These are phyloP conservation scores for Juglanconis oblonga DNA, from an alignment of 2,329 filamentous ascomycete genomes.

Conservation along the genomic window DNA sequence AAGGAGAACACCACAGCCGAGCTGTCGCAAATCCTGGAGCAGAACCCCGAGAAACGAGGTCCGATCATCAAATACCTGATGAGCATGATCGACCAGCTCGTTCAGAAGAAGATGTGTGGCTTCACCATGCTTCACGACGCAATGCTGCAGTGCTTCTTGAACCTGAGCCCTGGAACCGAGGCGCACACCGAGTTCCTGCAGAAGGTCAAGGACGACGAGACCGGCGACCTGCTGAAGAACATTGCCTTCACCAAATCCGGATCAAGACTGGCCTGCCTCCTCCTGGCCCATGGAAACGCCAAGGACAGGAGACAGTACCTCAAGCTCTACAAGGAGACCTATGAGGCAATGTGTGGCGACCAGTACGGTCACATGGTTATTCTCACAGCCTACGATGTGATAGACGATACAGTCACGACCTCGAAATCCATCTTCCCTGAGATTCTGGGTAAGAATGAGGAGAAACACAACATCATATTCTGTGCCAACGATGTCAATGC, in stretches of 20 bases:
- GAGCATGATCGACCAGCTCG: slow-evolving; percentile 83
- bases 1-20: slow-evolving; percentile 60
- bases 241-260: slow-evolving; percentile 93
- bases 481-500: slow-evolving; percentile 65
- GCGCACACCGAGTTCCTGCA: slow-evolving; percentile 88
- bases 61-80: slow-evolving; percentile 83
- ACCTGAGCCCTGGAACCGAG: slow-evolving; percentile 70
- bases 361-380: slow-evolving; percentile 75
- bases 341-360: slow-evolving; percentile 82
- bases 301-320: slow-evolving; percentile 92
- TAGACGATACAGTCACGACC: slow-evolving; percentile 90
- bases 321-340: slow-evolving; percentile 82
- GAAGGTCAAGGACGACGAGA: slow-evolving; percentile 86
- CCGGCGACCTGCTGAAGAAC: slow-evolving; percentile 88
- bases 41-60: slow-evolving; percentile 78
- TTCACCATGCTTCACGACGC: slow-evolving; percentile 98
- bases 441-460: slow-evolving; percentile 69
- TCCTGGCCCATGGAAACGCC: slow-evolving; percentile 79
- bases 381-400: slow-evolving; percentile 81
- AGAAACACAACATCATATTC: slow-evolving; percentile 62
- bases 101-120: slow-evolving; percentile 94
- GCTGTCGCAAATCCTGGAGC: slow-evolving; percentile 70
- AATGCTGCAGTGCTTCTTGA: slow-evolving; percentile 94
- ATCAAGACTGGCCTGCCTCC: slow-evolving; percentile 74
- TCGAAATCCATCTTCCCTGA: slow-evolving; percentile 85